Evolutionary conservation across 2,329 filamentous ascomycete genomes (phyloP).

Genomic region (Xylariaceae sp.): DNA sequence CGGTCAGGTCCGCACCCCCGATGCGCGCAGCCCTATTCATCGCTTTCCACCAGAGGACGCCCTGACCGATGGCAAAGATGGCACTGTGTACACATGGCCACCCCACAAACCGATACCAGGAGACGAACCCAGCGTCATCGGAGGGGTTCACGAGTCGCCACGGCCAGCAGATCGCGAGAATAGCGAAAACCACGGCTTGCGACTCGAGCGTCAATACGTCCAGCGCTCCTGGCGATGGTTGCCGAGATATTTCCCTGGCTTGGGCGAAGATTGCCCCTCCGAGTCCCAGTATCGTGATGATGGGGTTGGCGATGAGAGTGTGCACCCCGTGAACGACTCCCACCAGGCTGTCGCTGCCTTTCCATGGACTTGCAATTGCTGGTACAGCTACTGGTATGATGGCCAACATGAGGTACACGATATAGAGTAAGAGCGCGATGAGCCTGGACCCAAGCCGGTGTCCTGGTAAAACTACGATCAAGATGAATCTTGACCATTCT

Average conservation of each 20-base stretch:
- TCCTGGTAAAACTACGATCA: not conserved
- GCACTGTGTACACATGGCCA: not conserved
- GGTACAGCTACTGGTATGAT: not conserved
- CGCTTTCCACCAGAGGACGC: slow-evolving; percentile 1
- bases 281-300: not conserved
- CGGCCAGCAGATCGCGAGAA: slow-evolving; percentile 1
- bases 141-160: not conserved
- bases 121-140: not conserved
- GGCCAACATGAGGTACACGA: not conserved
- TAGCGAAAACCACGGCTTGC: slow-evolving; percentile 1
- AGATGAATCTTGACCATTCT: not conserved
- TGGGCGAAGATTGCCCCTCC: not conserved
- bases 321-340: not conserved
- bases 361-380: not conserved
- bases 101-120: slow-evolving; percentile 1
- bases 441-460: not conserved
- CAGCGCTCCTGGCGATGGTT: not conserved
- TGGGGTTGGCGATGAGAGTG: not conserved
- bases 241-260: not conserved
- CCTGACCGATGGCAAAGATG: slow-evolving; percentile 3
- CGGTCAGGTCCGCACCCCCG: not conserved
- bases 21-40: not conserved
- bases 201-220: not conserved
- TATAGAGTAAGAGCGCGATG: not conserved
- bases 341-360: not conserved